Conservation (phyloP, 1,284 basidiomycete genomes). For the Ustilago lituana region DNA sequence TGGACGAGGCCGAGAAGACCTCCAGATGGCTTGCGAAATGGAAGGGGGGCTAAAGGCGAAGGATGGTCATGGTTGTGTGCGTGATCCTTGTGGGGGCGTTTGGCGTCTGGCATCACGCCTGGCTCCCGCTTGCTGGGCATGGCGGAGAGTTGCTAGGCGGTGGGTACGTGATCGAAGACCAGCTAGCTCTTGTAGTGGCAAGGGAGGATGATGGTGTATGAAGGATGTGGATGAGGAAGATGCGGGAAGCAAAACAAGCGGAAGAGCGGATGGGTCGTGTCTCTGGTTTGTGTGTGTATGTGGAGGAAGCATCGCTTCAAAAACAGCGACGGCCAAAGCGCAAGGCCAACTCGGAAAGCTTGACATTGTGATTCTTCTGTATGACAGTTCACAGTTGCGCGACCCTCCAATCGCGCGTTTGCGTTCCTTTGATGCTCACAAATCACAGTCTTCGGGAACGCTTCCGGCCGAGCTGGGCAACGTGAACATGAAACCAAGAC, state of each 20-base stretch:
- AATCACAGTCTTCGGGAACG: neutral
- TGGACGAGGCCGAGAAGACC: constrained; percentile 47
- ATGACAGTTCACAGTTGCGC: no score
- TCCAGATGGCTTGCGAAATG: constrained; percentile 34
- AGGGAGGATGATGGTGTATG: neutral
- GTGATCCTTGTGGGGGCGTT: constrained; percentile 2
- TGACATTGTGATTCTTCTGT: no score
- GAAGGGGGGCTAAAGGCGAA: constrained; percentile 7
- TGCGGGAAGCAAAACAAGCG: no score
- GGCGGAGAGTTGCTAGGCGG: neutral
- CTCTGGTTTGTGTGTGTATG: neutral
- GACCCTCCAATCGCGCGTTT: neutral
- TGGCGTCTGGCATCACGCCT: constrained; percentile 40
- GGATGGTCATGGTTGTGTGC: neutral
- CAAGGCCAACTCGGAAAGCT: no score
- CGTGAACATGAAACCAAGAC: no score
- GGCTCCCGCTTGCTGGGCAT: constrained; percentile 36
- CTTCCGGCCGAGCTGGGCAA: no score
- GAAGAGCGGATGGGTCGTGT: no score
- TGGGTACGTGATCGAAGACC: no score
- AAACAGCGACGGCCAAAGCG: no score
- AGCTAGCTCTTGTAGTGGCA: no score
- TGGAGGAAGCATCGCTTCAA: neutral
- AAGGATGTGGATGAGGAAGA: neutral
- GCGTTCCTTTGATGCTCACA: neutral